Evolutionary conservation across 805 yeast genomes (phyloP).

Genomic region (Starmerella cellae): DNA sequence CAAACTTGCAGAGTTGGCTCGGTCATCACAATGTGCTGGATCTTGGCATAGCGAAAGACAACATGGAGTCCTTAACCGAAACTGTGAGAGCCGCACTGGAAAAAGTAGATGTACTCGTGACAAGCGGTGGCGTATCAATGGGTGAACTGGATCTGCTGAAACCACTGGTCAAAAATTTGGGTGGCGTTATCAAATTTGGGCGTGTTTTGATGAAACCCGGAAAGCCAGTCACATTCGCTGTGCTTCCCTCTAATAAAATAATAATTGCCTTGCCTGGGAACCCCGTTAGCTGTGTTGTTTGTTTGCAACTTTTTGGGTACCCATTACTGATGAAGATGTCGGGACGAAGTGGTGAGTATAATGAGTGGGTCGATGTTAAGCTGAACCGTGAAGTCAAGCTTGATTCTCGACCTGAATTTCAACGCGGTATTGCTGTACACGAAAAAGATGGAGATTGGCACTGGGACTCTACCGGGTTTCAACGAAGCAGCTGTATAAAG

Average conservation of each 20-base stretch:
- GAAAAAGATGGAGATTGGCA: constrained; percentile 22
- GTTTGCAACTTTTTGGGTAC: constrained; percentile 35
- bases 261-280: constrained; percentile 45
- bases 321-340: constrained; percentile 33
- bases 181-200: constrained; percentile 40
- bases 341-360: constrained; percentile 26
- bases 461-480: constrained; percentile 38
- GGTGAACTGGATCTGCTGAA: constrained; percentile 42
- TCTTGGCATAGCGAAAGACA: constrained; percentile 40
- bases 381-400: constrained; percentile 27
- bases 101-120: constrained; percentile 33
- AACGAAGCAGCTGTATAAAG: constrained; percentile 38
- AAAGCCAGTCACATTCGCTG: constrained; percentile 46
- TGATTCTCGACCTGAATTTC: constrained; percentile 43
- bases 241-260: constrained; percentile 26
- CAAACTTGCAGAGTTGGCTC: constrained; percentile 26
- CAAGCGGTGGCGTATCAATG: constrained; percentile 50
- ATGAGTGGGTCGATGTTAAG: constrained; percentile 29
- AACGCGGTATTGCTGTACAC: constrained; percentile 32
- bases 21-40: constrained; percentile 33
- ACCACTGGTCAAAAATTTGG: constrained; percentile 35
- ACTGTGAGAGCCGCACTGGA: constrained; percentile 24
- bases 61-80: constrained; percentile 23
- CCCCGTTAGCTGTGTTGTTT: constrained; percentile 43
- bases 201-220: constrained; percentile 50